Evolutionary conservation across 1,284 basidiomycete genomes (phyloP).

Genomic region (Leccinum proximum): DNA sequence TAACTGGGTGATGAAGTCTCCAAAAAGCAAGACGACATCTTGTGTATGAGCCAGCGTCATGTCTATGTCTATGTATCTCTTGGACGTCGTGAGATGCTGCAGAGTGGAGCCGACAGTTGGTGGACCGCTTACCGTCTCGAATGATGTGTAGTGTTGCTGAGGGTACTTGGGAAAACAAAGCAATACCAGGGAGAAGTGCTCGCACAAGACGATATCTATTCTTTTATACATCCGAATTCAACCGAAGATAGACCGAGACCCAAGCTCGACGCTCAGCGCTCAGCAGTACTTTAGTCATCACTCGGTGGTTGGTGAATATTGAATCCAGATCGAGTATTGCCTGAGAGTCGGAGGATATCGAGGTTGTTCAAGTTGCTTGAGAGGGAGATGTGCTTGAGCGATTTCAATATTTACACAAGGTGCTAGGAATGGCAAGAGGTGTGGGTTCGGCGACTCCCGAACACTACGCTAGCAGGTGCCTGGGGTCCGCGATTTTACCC

Average conservation of each 20-base stretch:
- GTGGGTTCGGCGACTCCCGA: no score
- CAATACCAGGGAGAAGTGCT: background rate
- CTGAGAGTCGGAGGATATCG: background rate
- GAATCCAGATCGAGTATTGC: background rate
- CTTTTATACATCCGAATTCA: background rate
- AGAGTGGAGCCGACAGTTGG: background rate
- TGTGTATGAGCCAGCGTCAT: slow-evolving; percentile 57
- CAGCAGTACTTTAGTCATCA: background rate
- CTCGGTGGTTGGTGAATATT: background rate
- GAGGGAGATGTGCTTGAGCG: background rate
- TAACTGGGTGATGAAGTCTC: slow-evolving; percentile 74
- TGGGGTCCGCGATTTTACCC: slow-evolving; percentile 31
- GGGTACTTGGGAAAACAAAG: background rate
- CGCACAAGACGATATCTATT: background rate
- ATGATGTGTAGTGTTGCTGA: background rate
- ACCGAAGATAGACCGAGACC: background rate
- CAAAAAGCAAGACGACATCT: slow-evolving; percentile 69
- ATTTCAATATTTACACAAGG: background rate
- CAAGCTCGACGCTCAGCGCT: background rate
- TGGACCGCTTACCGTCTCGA: background rate
- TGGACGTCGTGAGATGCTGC: background rate
- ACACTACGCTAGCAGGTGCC: no score
- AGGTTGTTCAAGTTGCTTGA: background rate
- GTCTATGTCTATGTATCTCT: background rate
- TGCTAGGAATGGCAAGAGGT: background rate